phyloP scores from a whole-genome alignment of 306 rosid genomes.

The Lupinus albus region DNA sequence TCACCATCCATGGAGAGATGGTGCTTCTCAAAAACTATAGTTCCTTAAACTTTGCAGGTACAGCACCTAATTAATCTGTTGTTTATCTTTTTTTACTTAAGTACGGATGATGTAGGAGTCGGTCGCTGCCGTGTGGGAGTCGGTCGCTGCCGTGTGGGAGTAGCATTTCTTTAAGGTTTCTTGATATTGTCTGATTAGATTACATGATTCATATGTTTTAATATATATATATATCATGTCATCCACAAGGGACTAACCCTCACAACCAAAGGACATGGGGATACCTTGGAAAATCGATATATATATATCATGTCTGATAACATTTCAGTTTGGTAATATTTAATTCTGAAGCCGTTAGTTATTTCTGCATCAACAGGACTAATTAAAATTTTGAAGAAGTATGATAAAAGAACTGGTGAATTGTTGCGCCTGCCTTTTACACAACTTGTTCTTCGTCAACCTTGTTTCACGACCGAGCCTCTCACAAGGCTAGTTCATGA shows the following conservation, averaged over 20 bases:
- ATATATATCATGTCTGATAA: neutral
- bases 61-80: neutral
- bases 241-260: too few relatives aligned
- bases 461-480: conserved; percentile 82
- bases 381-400: conserved; percentile 87
- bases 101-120: neutral
- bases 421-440: conserved; percentile 77
- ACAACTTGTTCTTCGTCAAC: conserved; percentile 78
- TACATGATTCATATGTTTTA: conserved; percentile 18
- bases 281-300: too few relatives aligned
- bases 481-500: conserved; percentile 79
- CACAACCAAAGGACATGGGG: too few relatives aligned
- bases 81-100: conserved; percentile 12
- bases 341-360: conserved; percentile 34
- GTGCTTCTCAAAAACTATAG: conserved; percentile 94
- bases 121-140: conserved; percentile 1
- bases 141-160: neutral
- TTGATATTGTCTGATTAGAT: conserved; percentile 4
- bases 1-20: conserved; percentile 95
- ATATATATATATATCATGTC: neutral
- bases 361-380: conserved; percentile 65
- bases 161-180: conserved; percentile 35
- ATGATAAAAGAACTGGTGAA: conserved; percentile 90
- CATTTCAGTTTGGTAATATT: conserved; percentile 18
- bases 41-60: conserved; percentile 96